phyloP scores from a whole-genome alignment of 768 basidiomycete genomes.

The Rhodotorula graminis region DNA sequence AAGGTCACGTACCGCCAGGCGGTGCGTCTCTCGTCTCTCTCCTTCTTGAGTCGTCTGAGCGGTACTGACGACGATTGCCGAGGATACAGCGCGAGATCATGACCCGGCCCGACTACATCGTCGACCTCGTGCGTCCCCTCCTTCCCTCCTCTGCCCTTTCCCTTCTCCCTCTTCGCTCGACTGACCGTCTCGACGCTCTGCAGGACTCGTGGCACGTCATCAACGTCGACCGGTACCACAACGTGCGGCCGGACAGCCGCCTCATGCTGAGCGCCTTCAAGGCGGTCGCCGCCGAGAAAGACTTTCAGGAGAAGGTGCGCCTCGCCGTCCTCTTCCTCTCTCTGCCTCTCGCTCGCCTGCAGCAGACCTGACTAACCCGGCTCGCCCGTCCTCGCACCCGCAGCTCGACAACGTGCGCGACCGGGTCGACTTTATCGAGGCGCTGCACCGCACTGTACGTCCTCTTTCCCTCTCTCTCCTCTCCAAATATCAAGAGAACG shows the following conservation, averaged over 20 bases:
- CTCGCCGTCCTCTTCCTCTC: neutral
- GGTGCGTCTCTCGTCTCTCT: neutral
- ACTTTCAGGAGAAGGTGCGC: conserved; percentile 60
- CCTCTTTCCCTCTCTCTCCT: neutral
- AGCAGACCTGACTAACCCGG: too few relatives aligned
- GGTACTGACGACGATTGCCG: neutral
- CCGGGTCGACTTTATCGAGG: conserved; percentile 81
- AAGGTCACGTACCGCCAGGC: conserved; percentile 30
- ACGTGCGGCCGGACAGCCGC: conserved; percentile 75
- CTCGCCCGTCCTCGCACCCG: neutral
- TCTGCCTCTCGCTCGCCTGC: neutral
- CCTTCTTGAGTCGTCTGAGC: neutral
- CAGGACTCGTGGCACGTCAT: conserved; percentile 51
- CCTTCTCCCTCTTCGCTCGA: too few relatives aligned
- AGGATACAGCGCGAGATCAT: conserved; percentile 60
- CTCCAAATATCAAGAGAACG: too few relatives aligned
- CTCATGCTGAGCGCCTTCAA: conserved; percentile 68
- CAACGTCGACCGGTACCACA: conserved; percentile 57
- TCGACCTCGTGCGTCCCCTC: conserved; percentile 54
- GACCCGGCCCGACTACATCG: conserved; percentile 70
- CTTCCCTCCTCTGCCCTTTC: neutral
- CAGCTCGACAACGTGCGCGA: conserved; percentile 65
- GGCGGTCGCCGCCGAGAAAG: conserved; percentile 66
- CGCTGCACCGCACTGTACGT: conserved; percentile 61
- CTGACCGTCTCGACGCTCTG: neutral